Evolutionary conservation across 805 yeast species (phyloP).

Genomic region (Priceomyces castillae): DNA sequence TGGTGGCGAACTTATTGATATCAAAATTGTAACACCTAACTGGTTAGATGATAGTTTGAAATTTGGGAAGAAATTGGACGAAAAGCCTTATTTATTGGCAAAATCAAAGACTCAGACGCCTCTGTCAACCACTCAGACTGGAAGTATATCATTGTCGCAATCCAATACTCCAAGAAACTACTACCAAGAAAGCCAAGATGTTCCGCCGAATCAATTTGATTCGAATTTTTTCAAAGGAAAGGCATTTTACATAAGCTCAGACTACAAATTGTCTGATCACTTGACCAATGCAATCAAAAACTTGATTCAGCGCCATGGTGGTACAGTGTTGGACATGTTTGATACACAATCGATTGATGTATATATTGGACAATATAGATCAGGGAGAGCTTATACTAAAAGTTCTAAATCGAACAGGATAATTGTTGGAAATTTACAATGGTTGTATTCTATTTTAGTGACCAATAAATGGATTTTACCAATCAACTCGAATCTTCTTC

Average conservation of each 20-base stretch:
- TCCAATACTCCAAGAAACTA: neutral
- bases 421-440: constrained; percentile 63
- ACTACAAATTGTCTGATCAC: constrained; percentile 51
- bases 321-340: constrained; percentile 35
- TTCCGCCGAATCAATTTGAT: constrained; percentile 4
- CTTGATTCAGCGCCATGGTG: constrained; percentile 55
- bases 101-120: constrained; percentile 11
- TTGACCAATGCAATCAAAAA: constrained; percentile 37
- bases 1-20: constrained; percentile 32
- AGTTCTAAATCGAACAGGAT: constrained; percentile 42
- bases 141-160: neutral
- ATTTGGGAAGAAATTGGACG: constrained; percentile 49
- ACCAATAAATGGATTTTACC: constrained; percentile 58
- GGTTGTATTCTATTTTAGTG: constrained; percentile 71
- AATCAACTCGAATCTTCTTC: constrained; percentile 50
- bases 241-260: constrained; percentile 50
- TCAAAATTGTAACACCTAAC: constrained; percentile 66
- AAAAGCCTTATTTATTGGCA: constrained; percentile 50
- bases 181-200: constrained; percentile 1
- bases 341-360: constrained; percentile 23
- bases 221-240: constrained; percentile 40
- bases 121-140: constrained; percentile 1
- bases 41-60: constrained; percentile 78
- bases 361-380: constrained; percentile 62
- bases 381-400: constrained; percentile 51